Conservation (phyloP, 169 alveolate genomes). For the Amoebophrya sp. region DNA sequence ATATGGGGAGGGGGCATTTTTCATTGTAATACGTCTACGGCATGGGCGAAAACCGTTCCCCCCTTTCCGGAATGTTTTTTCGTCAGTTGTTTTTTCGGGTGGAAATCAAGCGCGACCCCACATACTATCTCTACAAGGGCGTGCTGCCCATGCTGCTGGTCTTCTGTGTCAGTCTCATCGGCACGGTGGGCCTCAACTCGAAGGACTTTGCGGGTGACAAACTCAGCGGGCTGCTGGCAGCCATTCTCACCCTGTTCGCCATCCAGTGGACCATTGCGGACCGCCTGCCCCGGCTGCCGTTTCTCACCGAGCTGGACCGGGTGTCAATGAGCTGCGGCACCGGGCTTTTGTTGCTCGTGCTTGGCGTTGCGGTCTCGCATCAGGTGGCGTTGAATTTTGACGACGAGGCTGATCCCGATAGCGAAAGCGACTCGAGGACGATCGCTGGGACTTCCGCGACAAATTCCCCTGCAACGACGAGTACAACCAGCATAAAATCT, state of each 20-base stretch:
- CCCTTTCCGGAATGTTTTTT: background rate
- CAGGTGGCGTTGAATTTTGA: background rate
- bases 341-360: background rate
- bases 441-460: too few species aligned
- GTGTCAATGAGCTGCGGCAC: background rate
- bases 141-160: background rate
- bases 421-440: too few species aligned
- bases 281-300: background rate
- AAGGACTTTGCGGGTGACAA: background rate
- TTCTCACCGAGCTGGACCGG: slow-evolving; percentile 12
- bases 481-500: too few species aligned
- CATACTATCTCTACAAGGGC: background rate
- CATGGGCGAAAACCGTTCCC: background rate
- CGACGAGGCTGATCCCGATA: background rate
- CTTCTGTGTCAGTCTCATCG: background rate
- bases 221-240: background rate
- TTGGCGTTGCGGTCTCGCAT: background rate
- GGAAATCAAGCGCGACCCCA: slow-evolving; percentile 11
- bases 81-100: background rate
- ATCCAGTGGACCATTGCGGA: slow-evolving; percentile 20
- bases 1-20: too few species aligned
- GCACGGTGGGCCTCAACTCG: background rate
- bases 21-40: too few species aligned
- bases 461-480: too few species aligned
- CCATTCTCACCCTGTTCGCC: background rate